A percentile compares a stretch with the other conserved stretches of the same genome.
Evolutionary conservation across 2,329 filamentous ascomycete genomes (phyloP).

Genomic region (Penicillium sp.): DNA sequence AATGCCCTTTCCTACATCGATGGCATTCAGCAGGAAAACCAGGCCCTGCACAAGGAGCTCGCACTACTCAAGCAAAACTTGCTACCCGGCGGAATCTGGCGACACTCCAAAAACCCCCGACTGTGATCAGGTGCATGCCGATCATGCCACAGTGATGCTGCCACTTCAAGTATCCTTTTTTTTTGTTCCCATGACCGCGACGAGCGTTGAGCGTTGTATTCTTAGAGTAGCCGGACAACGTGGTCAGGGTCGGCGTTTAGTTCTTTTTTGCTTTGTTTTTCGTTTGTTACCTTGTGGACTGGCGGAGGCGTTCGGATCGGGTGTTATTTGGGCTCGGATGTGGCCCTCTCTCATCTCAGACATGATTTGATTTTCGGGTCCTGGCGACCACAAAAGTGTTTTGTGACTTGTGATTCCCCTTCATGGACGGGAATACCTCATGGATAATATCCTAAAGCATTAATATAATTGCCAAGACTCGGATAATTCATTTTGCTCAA

Average conservation of each 20-base stretch:
- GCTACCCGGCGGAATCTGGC: conserved; percentile 26
- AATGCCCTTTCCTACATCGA: conserved; percentile 39
- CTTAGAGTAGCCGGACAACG: conserved; percentile 12
- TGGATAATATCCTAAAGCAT: conserved; percentile 20
- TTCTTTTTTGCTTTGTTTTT: not conserved
- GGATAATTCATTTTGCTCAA: conserved; percentile 11
- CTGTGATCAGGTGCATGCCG: not conserved
- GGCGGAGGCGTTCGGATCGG: conserved; percentile 6
- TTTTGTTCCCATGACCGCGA: conserved; percentile 17
- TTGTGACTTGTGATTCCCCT: conserved; percentile 18
- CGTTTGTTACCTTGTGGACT: not conserved
- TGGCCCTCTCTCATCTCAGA: conserved; percentile 16
- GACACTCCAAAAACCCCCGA: conserved; percentile 15
- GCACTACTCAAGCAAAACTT: conserved; percentile 30
- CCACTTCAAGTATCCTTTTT: not conserved
- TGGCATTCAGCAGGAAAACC: conserved; percentile 35
- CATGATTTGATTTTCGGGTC: conserved; percentile 14
- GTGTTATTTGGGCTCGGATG: conserved; percentile 6
- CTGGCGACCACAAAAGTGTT: conserved; percentile 25
- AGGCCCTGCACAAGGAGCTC: conserved; percentile 33
- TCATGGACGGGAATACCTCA: conserved; percentile 1
- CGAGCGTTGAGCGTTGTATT: conserved; percentile 18
- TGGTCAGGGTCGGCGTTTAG: conserved; percentile 10
- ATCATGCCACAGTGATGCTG: not conserved
- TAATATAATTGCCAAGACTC: conserved; percentile 25